Base-by-base conservation (phyloP, 1,284 basidiomycete species). In the Puccinia polysora region DNA sequence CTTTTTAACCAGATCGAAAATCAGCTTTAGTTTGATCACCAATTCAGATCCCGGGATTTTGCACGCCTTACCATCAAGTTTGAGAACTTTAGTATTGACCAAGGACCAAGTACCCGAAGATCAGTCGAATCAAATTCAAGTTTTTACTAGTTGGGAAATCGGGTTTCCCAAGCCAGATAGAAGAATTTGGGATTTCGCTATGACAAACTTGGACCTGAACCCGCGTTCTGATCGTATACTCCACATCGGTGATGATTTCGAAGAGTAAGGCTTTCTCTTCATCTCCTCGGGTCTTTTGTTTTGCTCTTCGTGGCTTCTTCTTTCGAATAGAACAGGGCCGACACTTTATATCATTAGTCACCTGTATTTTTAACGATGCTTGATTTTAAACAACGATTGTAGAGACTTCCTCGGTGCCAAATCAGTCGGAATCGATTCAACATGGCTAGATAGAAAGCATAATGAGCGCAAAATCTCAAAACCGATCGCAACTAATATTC, bases 1-100 rank as follows among this genome's bases (percentile, higher is more conserved):
- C 3, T 63, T 43, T 28, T 18, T 63, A 18, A 7, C 8, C 40
- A 2, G 23, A 30, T 18, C 40, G 30, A 28, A 63, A 15, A 43
- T 30, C 10, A 30, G 14, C 18, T 63, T 63, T 32, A 63, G 59
- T 15, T 43, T 63, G 18, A 15, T 63, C 1, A 63, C 59, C 40
- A 63, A 63, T n/a, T 43, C 59, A 47, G 59, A 63, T 47, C 59
- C 59, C 4, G 30, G 45, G 43, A 63, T 63, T 32, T 18, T 63
- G 25, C 25, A 63, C 14, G 43, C 40, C 30, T 32, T 49, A 18
- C 59, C 59, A 18, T 8, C 7, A 32, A 28, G 25, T 18, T 47
- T 63, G 18, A 47, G 30, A 2, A 25, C 36, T 8, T 38, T 58
- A 40, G 10, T 58, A 6, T 36, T 2, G 15, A 20, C n/a, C 20